These are phyloP conservation scores for Trichoderma koningii DNA, from an alignment of 2,329 filamentous ascomycete species.

Conservation along the genomic window DNA sequence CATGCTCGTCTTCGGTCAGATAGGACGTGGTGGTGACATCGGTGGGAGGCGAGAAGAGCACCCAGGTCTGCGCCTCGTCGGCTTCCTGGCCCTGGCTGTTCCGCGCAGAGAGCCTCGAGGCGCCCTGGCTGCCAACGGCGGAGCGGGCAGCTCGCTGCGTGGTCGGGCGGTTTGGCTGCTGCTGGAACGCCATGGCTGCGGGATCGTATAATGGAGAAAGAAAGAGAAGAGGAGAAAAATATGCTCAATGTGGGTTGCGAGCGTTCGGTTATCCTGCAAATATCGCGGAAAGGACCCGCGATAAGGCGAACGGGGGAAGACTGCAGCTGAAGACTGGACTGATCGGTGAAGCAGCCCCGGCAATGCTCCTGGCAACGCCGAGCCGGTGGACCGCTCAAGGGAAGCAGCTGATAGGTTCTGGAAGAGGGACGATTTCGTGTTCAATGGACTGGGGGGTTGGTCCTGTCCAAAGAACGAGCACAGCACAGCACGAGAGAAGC, in stretches of 20 bases:
- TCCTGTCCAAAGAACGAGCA: neutral
- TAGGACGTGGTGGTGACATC: conserved; percentile 65
- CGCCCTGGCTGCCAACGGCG: conserved; percentile 44
- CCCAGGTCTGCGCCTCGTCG: conserved; percentile 88
- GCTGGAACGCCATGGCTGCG: conserved; percentile 59
- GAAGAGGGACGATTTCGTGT: conserved; percentile 2
- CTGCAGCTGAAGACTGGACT: neutral
- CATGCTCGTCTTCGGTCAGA: conserved; percentile 66
- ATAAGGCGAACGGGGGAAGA: conserved; percentile 15
- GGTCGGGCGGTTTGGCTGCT: conserved; percentile 58
- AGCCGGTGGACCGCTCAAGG: conserved; percentile 18
- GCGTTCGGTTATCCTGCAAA: conserved; percentile 21
- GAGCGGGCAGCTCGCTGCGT: conserved; percentile 52
- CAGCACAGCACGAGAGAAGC: neutral
- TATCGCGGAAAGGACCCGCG: conserved; percentile 23
- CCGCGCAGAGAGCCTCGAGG: conserved; percentile 34
- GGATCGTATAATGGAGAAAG: neutral
- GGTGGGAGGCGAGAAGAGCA: conserved; percentile 82
- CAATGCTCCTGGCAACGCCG: conserved; percentile 7
- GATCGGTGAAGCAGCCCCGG: conserved; percentile 20
- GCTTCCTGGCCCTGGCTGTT: conserved; percentile 43
- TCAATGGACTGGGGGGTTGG: conserved; percentile 19
- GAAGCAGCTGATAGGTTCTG: conserved; percentile 3
- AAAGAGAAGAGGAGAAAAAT: neutral
- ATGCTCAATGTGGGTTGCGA: conserved; percentile 18